Conservation (phyloP, 768 basidiomycete genomes). For the Leucocoprinus sp. region DNA sequence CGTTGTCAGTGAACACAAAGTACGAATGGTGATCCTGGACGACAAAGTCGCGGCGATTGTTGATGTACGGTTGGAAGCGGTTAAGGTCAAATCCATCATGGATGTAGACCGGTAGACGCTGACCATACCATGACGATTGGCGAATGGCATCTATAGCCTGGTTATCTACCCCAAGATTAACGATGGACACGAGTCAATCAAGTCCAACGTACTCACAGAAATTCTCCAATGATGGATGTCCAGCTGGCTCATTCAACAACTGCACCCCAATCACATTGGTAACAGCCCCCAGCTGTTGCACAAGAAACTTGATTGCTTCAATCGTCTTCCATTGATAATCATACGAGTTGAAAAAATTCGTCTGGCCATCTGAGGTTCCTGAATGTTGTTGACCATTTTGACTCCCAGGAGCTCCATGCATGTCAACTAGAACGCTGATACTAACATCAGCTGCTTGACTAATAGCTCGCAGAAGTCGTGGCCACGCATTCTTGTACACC, state of each 20-base stretch:
- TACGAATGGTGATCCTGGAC: constrained; percentile 72
- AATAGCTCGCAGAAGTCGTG: constrained; percentile 52
- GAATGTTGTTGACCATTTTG: constrained; percentile 69
- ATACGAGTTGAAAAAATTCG: constrained; percentile 37
- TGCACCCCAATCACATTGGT: constrained; percentile 57
- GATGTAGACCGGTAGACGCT: constrained; percentile 51
- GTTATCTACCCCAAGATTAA: constrained; percentile 30
- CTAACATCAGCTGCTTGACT: constrained; percentile 47
- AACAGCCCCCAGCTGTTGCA: constrained; percentile 29
- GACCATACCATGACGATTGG: constrained; percentile 25
- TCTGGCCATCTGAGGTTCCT: constrained; percentile 47
- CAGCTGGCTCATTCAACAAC: constrained; percentile 50
- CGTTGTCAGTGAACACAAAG: constrained; percentile 54
- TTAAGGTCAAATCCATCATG: constrained; percentile 60
- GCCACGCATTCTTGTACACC: constrained; percentile 64
- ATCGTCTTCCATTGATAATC: constrained; percentile 45
- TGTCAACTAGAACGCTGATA: constrained; percentile 62
- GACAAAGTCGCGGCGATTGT: constrained; percentile 48
- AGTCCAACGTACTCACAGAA: constrained; percentile 28
- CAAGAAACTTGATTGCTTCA: constrained; percentile 38
- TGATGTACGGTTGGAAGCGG: constrained; percentile 41
- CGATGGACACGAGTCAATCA: constrained; percentile 6
- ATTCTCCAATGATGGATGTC: constrained; percentile 36
- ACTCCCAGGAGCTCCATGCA: constrained; percentile 70
- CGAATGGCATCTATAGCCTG: constrained; percentile 43